Evolutionary conservation across 352 stramenopile genomes (phyloP), one percentile per base, ranked within the genome.

Genomic region (Phytophthora ohioensis): DNA sequence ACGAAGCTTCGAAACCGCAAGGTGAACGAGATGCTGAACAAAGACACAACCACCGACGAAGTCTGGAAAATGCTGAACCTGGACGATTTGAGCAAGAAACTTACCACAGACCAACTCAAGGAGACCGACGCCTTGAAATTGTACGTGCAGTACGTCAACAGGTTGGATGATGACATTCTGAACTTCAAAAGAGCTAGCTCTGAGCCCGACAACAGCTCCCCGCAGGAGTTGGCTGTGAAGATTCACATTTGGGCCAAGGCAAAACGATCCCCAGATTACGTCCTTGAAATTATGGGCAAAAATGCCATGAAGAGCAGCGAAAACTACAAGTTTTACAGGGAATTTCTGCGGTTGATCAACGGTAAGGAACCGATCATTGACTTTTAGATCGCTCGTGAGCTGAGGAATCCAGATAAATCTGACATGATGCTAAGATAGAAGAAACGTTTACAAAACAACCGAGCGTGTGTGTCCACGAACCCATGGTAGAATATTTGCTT

Each of bases 151-250:
- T 62, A 53, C 55, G 41, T 41, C 3, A 62, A 30, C 1, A 53
- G 8, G n/a, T 32, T 62, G 55, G 51, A 62, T 11, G 55, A 62
- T 30, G 55, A 62, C 3, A 62, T 62, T 21, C 43, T 13, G 30
- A 53, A 62, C 4, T 30, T 34, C 30, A 62, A 53, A 31, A 31
- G 55, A 62, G 39, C 42, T 3, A n/a, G 21, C 4, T 62, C 54
- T 9, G 55, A 62, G 39, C 55, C 42, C 31, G 55, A 52, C 0
- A 32, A 52, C 30, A 31, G n/a, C 11, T 52, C 41, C 4, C 17
- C 30, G 5, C 27, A 17, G 12, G 55, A 62, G 35, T 36, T 62
- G 41, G 27, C 41, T 21, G 55, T 54, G n/a, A 62, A 62, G 30
- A 34, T 53, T 3, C 2, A 43, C 4, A 15, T 62, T 45, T 62